Evolutionary conservation across 768 basidiomycete species (phyloP).

Genomic region (Rhodotorula taiwanensis): DNA sequence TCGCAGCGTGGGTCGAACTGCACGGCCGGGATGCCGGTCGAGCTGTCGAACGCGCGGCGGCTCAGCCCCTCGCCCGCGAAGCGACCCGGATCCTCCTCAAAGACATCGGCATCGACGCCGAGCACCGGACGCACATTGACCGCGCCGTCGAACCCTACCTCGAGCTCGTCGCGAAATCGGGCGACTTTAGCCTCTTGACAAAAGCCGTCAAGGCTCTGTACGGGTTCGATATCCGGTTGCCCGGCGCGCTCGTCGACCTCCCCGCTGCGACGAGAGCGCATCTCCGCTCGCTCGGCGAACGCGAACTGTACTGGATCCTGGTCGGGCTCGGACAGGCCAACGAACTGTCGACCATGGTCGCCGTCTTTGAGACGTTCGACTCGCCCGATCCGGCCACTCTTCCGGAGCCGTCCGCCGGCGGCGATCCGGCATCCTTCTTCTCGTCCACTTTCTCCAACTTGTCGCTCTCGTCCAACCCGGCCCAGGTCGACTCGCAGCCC

Average conservation of each 20-base stretch:
- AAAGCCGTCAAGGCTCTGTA: slow-evolving; percentile 23
- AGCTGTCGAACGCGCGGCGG: slow-evolving; percentile 17
- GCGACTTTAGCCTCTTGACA: slow-evolving; percentile 13
- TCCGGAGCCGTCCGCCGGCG: not conserved
- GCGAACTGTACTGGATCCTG: slow-evolving; percentile 22
- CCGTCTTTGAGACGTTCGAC: slow-evolving; percentile 30
- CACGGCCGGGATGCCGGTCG: slow-evolving; percentile 17
- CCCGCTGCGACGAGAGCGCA: not conserved
- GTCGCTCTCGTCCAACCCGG: slow-evolving; percentile 1
- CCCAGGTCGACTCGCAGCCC: not conserved
- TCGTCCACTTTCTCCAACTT: not conserved
- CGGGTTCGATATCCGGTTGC: slow-evolving; percentile 26
- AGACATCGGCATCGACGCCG: slow-evolving; percentile 1
- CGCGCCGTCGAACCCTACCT: slow-evolving; percentile 11
- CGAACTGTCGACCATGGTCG: slow-evolving; percentile 25
- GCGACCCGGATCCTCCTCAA: slow-evolving; percentile 6
- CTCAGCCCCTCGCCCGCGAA: slow-evolving; percentile 20
- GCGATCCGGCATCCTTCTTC: not conserved
- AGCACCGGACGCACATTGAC: slow-evolving; percentile 3
- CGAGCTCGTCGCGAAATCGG: slow-evolving; percentile 16
- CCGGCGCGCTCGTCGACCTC: slow-evolving; percentile 17
- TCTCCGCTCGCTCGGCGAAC: slow-evolving; percentile 9
- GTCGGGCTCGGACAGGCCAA: slow-evolving; percentile 20
- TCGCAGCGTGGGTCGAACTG: slow-evolving; percentile 29
- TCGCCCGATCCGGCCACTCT: not conserved